Base-by-base conservation (phyloP, 2,329 filamentous ascomycete species). In the Macrophomina pseudophaseolina region DNA sequence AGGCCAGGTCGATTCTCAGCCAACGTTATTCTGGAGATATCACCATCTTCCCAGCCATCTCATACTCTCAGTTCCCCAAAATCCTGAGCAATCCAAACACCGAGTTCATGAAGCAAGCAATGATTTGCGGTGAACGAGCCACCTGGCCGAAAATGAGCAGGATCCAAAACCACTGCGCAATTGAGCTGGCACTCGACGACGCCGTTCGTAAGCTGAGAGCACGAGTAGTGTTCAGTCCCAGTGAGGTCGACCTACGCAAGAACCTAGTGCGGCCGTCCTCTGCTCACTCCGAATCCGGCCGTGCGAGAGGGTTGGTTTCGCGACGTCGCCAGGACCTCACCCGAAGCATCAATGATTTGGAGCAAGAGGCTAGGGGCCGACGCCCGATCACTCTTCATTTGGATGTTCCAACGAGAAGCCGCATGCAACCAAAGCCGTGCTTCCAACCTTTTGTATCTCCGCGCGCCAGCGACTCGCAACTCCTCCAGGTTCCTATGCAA, bases 21-120 rank as follows among this genome's bases (percentile, higher is more conserved):
- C 94, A 98, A 74, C 92, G 91, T 70, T 98, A 98, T 74, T 94
- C 92, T 2, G 94, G 94, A 6, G 94, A 98, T 77, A 97, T 98
- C 75, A 98, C 93, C 52, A 97, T 98, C 64, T 84, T 97, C 38
- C 94, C 94, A 0, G 88, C 93, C 64, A 90, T 97, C 67, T 86
- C 86, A 4, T 88, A 91, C 63, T 84, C 88, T 7, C 90, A 96
- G 69, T 86, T 96, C 28, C 90, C 91, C 0, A 86, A 87, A 8
- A 88, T 97, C 32, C 82, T 98, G 52, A 90, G 86, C 69, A 98
- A 98, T 67, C 94, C 94, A 1, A 93, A 91, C 0, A 81, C 88
- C 0, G 91, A 94, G 4, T 98, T 97, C 75, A 97, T 98, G 92
- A 78, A 90, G 5, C 86, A 90, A 54, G 90, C 91, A 8, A 91